Conservation (phyloP, 371 early-diverging fungal genomes). For the Lichtheimia corymbifera region DNA sequence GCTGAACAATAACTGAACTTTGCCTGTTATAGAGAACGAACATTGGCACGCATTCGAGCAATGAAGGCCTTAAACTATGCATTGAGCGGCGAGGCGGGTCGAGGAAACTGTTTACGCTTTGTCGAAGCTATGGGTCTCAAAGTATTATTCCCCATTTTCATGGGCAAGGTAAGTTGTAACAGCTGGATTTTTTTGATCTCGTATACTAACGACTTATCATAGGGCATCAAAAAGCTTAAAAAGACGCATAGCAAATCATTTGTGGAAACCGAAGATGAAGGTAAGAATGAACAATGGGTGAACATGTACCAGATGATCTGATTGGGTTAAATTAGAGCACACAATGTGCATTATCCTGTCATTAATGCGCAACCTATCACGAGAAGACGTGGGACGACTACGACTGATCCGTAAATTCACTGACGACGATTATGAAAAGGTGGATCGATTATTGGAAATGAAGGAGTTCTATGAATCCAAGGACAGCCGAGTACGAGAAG, state of each 20-base stretch:
- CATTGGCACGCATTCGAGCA: conserved; percentile 78
- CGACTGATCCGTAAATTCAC: conserved; percentile 85
- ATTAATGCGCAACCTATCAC: conserved; percentile 62
- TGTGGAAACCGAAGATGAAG: conserved; percentile 76
- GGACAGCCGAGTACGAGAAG: conserved; percentile 53
- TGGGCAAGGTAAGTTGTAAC: conserved; percentile 56
- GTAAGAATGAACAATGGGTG: conserved; percentile 22
- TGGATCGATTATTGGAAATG: conserved; percentile 78
- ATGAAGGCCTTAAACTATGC: conserved; percentile 89
- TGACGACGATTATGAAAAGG: conserved; percentile 77
- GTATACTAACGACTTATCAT: conserved; percentile 5
- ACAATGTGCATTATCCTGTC: conserved; percentile 80
- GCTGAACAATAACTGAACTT: too few relatives aligned
- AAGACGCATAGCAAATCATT: conserved; percentile 63
- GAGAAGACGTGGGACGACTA: conserved; percentile 62
- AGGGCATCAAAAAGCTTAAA: conserved; percentile 72
- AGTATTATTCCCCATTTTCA: conserved; percentile 77
- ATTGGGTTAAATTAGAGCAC: conserved; percentile 60
- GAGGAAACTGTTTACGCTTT: conserved; percentile 64
- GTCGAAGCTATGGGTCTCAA: conserved; percentile 82
- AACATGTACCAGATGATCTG: background rate
- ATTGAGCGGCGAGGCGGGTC: conserved; percentile 59
- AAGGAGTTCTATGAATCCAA: conserved; percentile 66
- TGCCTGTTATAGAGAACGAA: conserved; percentile 61
- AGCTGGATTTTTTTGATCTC: background rate